These are phyloP conservation scores for Dicorynia guianensis DNA, from an alignment of 306 rosid species.

Conservation along the genomic window DNA sequence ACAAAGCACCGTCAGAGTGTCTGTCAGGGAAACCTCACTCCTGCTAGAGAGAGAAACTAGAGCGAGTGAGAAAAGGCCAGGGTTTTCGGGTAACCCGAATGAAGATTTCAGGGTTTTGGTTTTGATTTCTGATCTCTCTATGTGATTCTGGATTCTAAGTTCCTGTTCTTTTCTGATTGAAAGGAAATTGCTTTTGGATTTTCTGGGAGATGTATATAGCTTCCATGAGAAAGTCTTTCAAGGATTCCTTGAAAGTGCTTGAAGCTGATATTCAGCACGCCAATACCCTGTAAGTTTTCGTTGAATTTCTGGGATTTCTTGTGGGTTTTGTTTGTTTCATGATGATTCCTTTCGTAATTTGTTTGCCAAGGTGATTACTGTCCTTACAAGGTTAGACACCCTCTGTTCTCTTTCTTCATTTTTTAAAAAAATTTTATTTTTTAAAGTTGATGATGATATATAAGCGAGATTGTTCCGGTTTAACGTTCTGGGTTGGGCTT, in stretches of 20 bases:
- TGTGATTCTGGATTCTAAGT: not conserved
- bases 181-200: not conserved
- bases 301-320: not conserved
- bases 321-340: too few species aligned
- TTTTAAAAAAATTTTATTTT: not conserved
- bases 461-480: not conserved
- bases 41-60: conserved; percentile 28
- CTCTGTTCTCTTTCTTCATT: not conserved
- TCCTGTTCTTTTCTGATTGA: conserved; percentile 6
- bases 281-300: conserved; percentile 75
- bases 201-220: conserved; percentile 72
- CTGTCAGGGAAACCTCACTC: conserved; percentile 26
- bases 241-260: conserved; percentile 92
- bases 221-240: conserved; percentile 96
- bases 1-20: conserved; percentile 50
- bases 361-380: conserved; percentile 1
- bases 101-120: not conserved
- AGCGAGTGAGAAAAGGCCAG: conserved; percentile 22
- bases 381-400: conserved; percentile 19
- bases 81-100: conserved; percentile 38
- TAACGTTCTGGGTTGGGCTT: conserved; percentile 40
- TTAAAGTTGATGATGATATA: conserved; percentile 13
- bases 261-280: conserved; percentile 99
- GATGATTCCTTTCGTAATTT: not conserved
- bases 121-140: not conserved